Percentiles rank a stretch among this genome's conserved stretches.
Evolutionary conservation across 2,329 filamentous ascomycete species (phyloP).

Genomic region (Stemphylium lycopersici): DNA sequence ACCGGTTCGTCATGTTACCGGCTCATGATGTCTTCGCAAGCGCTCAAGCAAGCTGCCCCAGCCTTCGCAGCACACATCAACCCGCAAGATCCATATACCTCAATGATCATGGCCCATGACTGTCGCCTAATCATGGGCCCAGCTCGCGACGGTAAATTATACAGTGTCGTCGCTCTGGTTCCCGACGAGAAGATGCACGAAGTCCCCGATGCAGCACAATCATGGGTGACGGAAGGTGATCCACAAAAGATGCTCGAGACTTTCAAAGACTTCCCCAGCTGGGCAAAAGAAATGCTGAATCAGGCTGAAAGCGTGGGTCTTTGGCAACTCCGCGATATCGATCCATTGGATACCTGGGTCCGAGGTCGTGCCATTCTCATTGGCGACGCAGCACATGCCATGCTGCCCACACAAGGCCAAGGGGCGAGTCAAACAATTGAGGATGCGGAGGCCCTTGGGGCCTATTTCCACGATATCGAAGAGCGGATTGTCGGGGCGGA

Average conservation of each 20-base stretch:
- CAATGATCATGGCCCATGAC: conserved; percentile 55
- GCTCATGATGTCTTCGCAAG: conserved; percentile 38
- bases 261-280: conserved; percentile 51
- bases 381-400: conserved; percentile 59
- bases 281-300: conserved; percentile 47
- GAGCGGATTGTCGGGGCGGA: conserved; percentile 16
- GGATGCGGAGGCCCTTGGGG: conserved; percentile 57
- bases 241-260: conserved; percentile 48
- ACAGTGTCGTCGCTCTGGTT: conserved; percentile 54
- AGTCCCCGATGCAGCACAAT: conserved; percentile 43
- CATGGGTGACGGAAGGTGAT: conserved; percentile 51
- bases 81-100: conserved; percentile 50
- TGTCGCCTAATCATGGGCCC: conserved; percentile 56
- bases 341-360: conserved; percentile 54
- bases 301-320: conserved; percentile 47
- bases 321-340: conserved; percentile 56
- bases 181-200: conserved; percentile 53
- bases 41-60: conserved; percentile 26
- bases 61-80: conserved; percentile 41
- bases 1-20: conserved; percentile 52
- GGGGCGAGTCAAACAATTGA: conserved; percentile 60
- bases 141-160: conserved; percentile 50
- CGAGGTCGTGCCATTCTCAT: conserved; percentile 58
- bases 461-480: conserved; percentile 20
- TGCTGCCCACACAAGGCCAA: conserved; percentile 61